phyloP scores from a whole-genome alignment of 306 rosid species.

The Castanopsis chinensis region DNA sequence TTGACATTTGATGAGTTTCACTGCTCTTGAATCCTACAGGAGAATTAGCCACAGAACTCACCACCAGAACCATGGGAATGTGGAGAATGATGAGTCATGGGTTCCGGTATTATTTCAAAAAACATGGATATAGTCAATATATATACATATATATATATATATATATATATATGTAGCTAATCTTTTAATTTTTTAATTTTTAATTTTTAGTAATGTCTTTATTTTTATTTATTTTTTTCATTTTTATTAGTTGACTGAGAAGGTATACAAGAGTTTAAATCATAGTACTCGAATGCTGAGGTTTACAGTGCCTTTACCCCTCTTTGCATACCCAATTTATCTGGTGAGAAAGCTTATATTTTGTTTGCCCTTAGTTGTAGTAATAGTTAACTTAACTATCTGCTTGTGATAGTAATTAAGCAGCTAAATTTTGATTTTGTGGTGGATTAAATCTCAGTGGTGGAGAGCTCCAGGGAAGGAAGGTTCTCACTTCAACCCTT shows the following conservation, averaged over 20 bases:
- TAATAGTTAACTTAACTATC: neutral
- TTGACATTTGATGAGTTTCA: neutral
- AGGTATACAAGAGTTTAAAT: constrained; percentile 55
- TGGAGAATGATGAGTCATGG: constrained; percentile 96
- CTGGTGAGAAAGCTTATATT: constrained; percentile 51
- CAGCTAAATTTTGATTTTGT: neutral
- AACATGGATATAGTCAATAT: too few relatives aligned
- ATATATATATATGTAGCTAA: too few relatives aligned
- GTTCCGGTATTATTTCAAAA: constrained; percentile 57
- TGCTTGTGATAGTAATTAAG: neutral
- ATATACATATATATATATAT: too few relatives aligned
- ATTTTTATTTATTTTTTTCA: neutral
- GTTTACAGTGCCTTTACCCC: constrained; percentile 76
- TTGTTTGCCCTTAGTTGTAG: neutral
- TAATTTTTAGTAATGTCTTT: neutral
- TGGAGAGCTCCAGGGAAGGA: constrained; percentile 86
- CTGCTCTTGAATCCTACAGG: constrained; percentile 40
- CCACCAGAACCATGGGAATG: constrained; percentile 97
- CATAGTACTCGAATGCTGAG: constrained; percentile 48
- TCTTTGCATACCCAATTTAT: constrained; percentile 84
- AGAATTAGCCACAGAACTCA: constrained; percentile 95
- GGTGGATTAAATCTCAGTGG: constrained; percentile 58
- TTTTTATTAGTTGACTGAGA: constrained; percentile 64
- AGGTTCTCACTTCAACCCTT: constrained; percentile 90
- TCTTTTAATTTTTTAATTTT: neutral